These are phyloP conservation scores for Asclepias syriaca DNA, from an alignment of 257 asterid genomes.

Conservation along the genomic window DNA sequence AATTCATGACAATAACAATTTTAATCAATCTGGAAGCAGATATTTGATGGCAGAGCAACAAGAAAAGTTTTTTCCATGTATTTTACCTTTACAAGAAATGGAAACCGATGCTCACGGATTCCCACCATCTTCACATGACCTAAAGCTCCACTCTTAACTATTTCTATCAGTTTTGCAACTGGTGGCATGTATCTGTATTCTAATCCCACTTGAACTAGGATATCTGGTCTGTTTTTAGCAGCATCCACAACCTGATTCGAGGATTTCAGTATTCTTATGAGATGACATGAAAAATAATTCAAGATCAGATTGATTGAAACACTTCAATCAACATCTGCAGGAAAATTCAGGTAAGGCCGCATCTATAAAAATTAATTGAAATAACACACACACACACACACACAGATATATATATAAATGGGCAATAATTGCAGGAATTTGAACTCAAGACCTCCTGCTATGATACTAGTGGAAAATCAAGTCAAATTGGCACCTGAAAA, in stretches of 20 bases:
- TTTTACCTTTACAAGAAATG: constrained; percentile 83
- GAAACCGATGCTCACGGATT: constrained; percentile 92
- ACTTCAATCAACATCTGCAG: neutral
- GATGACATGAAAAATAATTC: neutral
- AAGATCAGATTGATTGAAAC: neutral
- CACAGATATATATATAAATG: no score
- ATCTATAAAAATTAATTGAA: neutral
- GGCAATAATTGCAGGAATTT: no score
- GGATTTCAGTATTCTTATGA: neutral
- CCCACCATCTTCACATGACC: constrained; percentile 87
- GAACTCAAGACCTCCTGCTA: no score
- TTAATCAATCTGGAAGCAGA: neutral
- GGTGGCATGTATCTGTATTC: constrained; percentile 98
- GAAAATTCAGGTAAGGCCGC: neutral
- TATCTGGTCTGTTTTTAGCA: constrained; percentile 62
- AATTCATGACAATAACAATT: constrained; percentile 14
- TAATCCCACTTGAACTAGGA: constrained; percentile 82
- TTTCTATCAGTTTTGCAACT: constrained; percentile 74
- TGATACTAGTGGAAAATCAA: no score
- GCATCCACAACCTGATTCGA: constrained; percentile 60
- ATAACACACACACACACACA: neutral
- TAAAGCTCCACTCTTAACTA: constrained; percentile 60
- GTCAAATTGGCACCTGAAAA: no score
- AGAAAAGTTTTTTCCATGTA: neutral
- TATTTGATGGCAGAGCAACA: constrained; percentile 10